These are phyloP conservation scores for Chrysoporthe deuterocubensis DNA, from an alignment of 2,329 filamentous ascomycete species.

Conservation along the genomic window DNA sequence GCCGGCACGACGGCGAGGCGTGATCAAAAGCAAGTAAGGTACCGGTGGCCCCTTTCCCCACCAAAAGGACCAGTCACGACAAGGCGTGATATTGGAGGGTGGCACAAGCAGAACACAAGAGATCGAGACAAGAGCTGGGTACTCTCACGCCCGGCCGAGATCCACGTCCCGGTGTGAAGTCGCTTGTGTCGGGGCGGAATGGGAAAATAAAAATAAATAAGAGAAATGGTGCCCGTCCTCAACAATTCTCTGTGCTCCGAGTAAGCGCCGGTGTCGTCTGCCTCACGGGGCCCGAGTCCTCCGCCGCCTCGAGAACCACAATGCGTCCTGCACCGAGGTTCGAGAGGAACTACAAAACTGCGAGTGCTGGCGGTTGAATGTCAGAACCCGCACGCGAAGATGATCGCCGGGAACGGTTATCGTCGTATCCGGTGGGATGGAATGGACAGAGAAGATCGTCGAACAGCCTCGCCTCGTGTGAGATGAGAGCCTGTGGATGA, in stretches of 20 bases:
- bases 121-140: not conserved
- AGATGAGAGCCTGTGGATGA: constrained; percentile 28
- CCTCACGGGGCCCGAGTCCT: not conserved
- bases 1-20: not conserved
- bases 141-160: not conserved
- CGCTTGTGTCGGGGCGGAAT: not conserved
- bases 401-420: constrained; percentile 10
- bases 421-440: not conserved
- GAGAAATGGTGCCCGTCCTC: not conserved
- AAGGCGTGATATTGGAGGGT: not conserved
- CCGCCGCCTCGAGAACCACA: not conserved
- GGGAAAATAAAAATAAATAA: not conserved
- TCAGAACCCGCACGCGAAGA: not conserved
- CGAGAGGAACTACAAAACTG: not conserved
- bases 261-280: constrained; percentile 14
- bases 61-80: not conserved
- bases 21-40: not conserved
- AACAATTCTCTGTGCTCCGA: not conserved
- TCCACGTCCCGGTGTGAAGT: not conserved
- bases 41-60: not conserved
- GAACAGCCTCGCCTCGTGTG: constrained; percentile 22
- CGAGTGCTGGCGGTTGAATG: not conserved
- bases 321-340: not conserved
- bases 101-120: constrained; percentile 2
- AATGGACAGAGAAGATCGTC: constrained; percentile 10